phyloP scores from a whole-genome alignment of 495 filamentous ascomycete genomes.

The Penicillium daleae region DNA sequence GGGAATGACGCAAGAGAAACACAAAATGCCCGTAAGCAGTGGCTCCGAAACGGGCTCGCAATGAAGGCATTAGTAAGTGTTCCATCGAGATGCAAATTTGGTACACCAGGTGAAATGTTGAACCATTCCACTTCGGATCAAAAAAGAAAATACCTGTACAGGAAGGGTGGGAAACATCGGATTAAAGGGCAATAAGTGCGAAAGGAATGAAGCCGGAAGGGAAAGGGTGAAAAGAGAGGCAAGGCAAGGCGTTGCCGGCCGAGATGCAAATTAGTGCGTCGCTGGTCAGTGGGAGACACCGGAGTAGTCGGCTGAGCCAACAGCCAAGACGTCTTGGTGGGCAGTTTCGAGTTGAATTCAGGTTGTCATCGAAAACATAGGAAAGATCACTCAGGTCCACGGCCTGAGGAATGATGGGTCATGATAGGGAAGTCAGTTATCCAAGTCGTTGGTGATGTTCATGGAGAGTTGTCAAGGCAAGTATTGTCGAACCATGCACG shows the following conservation, averaged over 20 bases:
- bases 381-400: constrained; percentile 24
- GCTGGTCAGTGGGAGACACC: background rate
- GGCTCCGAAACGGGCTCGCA: constrained; percentile 2
- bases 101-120: constrained; percentile 32
- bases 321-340: constrained; percentile 30
- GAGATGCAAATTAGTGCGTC: constrained; percentile 13
- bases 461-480: constrained; percentile 14
- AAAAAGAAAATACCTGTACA: constrained; percentile 36
- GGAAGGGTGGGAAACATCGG: constrained; percentile 30
- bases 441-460: constrained; percentile 24
- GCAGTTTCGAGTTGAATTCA: constrained; percentile 19
- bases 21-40: constrained; percentile 18
- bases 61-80: constrained; percentile 16
- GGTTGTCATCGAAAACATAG: constrained; percentile 38
- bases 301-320: background rate
- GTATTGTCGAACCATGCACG: constrained; percentile 3
- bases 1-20: constrained; percentile 11
- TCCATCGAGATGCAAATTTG: constrained; percentile 35
- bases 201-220: constrained; percentile 29
- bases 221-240: constrained; percentile 27
- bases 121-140: constrained; percentile 22
- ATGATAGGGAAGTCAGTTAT: constrained; percentile 13
- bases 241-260: constrained; percentile 22
- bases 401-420: constrained; percentile 19
- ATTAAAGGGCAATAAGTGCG: constrained; percentile 45